Evolutionary conservation across 2,329 filamentous ascomycete species (phyloP).

Genomic region (Diplodia mutila): DNA sequence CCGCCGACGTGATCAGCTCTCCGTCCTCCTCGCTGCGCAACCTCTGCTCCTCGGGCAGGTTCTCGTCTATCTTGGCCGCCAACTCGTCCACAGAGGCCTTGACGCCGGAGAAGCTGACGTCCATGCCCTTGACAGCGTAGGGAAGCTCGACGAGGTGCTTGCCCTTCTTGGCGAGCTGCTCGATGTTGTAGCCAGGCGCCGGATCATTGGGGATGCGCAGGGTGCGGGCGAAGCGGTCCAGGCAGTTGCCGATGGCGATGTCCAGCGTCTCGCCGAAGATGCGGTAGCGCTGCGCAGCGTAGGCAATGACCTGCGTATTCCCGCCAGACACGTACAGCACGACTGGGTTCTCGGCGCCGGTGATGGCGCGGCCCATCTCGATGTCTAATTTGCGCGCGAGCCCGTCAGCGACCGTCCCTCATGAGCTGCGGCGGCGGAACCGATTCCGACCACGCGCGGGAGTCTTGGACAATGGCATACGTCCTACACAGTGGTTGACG

Average conservation of each 20-base stretch:
- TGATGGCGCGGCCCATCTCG: constrained; percentile 96
- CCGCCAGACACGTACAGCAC: constrained; percentile 95
- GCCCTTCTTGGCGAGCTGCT: constrained; percentile 81
- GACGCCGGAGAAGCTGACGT: constrained; percentile 94
- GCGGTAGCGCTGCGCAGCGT: constrained; percentile 89
- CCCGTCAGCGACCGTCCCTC: not conserved
- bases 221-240: constrained; percentile 92
- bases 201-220: constrained; percentile 93
- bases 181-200: constrained; percentile 96
- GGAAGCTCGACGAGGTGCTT: constrained; percentile 80
- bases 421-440: not conserved
- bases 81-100: constrained; percentile 80
- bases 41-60: constrained; percentile 43
- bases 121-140: constrained; percentile 98
- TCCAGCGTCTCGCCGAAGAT: constrained; percentile 98
- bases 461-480: constrained; percentile 44
- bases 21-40: constrained; percentile 52
- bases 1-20: constrained; percentile 71
- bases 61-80: constrained; percentile 65
- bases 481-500: constrained; percentile 97
- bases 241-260: constrained; percentile 95
- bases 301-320: constrained; percentile 97
- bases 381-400: constrained; percentile 61
- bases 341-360: constrained; percentile 85
- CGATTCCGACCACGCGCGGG: too few species aligned